Base-by-base conservation (phyloP, 116 monocot genomes). In the Dioscorea cayenensis region DNA sequence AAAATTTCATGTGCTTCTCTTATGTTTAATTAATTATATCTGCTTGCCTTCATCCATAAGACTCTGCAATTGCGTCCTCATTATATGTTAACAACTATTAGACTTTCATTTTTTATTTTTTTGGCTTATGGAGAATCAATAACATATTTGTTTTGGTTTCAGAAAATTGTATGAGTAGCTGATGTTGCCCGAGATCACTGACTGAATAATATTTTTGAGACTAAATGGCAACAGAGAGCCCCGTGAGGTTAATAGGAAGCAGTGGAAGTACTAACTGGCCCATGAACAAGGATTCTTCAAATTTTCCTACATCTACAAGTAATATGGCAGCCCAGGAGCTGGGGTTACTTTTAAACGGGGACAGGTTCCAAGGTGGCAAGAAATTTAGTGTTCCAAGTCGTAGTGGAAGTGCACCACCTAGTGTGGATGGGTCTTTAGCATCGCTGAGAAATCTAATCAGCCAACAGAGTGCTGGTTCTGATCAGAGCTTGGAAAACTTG, bases 381-480 rank as follows among this genome's bases (percentile, higher is more conserved):
- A 73, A 67, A 21, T 21, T 77, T 37, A 28, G 69, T 68, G 80
- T 65, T 36, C 96, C 88, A 67, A 90, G 66, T 67, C 82, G 96
- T 51, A 88, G 96, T 76, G 96, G 90, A 66, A 96, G 96, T 78
- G 92, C 92, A 37, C 96, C 96, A 29, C 96, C 96, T 67, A 92
- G 84, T 75, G 84, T 96, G 77, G 96, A 96, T 69, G 92, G 88
- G 4, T 92, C 96, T 77, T 77, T 84, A 72, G 68, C 77, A 14
- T 82, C 89, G 18, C 75, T 92, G 64, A 78, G 66, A 21, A 80
- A 75, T 38, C 59, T 90, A 11, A 64, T 64, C 36, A 62, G 63
- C 3, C 75, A 73, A 38, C 77, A 71, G 20, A 71, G 74, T 32
- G 66, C 62, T 20, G 68, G 64, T 19, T 77, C 82, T 20, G 81